Base-by-base conservation (phyloP, 257 asterid species). In the Primulina huaijiensis region DNA sequence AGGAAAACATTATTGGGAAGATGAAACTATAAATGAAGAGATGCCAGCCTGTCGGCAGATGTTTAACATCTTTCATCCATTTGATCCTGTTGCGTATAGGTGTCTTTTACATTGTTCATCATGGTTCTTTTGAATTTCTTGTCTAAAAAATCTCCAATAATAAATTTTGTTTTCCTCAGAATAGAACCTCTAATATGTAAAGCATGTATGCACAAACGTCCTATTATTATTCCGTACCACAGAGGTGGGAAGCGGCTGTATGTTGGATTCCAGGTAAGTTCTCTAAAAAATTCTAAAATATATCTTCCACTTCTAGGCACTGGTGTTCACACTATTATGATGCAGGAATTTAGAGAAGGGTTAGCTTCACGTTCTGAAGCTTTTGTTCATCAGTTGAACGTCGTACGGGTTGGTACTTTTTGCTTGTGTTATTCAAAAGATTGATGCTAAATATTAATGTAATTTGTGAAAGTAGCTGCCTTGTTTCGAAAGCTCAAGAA, bases 61-160 rank as follows among this genome's bases (percentile, higher is more conserved):
- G 97, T 89, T 90, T 61, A 90, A 93, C 83, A 85, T 93, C 69
- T 93, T 93, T 83, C 99, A 93, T 77, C 97, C 99, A 67, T 93
- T 87, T 73, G 99, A 93, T 78, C 99, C 97, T 17, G 97, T 94
- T 79, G 99, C 97, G 46, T 94, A 46, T 46, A 46, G 55, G 55
- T 46, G 7, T 46, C 55, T 14, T 11, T 11, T 46, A 46, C 55
- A 14, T 46, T 46, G n/a, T 46, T 14, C 4, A 3, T 14, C n/a
- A 46, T 46, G 0, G 3, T 46, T 38, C 34, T 69, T 21, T 71
- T 67, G 30, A 53, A 34, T 59, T 34, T 6, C 11, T 73, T 52
- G 35, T 11, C 52, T 63, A 46, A 2, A 40, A 40, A 10, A 40
- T 46, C 19, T 46, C 16, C 2, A 46, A 14, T 46, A 46, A 8